A percentile compares a stretch with the other conserved stretches of the same genome.
Conservation (phyloP, 305 asterid genomes). For the Fraxinus sp. region DNA sequence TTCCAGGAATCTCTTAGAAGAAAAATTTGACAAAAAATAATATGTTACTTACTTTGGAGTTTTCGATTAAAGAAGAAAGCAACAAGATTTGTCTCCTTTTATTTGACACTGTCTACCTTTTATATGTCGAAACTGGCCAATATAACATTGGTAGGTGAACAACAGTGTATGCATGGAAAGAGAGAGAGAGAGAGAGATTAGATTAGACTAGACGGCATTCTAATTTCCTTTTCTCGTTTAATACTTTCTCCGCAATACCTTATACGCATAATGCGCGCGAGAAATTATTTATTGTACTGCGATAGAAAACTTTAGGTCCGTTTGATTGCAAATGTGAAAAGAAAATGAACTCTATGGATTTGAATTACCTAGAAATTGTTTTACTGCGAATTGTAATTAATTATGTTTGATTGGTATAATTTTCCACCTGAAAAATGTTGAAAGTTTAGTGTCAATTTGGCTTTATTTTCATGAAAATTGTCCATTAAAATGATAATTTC, state of each 20-base stretch:
- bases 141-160: slow-evolving; percentile 16
- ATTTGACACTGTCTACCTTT: slow-evolving; percentile 1
- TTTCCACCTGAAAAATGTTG: too few species aligned
- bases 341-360: too few species aligned
- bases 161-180: slow-evolving; percentile 8
- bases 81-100: slow-evolving; percentile 15
- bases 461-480: too few species aligned
- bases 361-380: too few species aligned
- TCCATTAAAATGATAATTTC: too few species aligned
- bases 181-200: not conserved
- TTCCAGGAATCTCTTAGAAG: slow-evolving; percentile 5
- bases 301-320: not conserved
- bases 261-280: not conserved
- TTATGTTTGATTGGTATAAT: too few species aligned
- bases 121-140: not conserved
- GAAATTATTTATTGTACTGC: not conserved
- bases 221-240: not conserved
- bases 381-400: too few species aligned
- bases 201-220: not conserved
- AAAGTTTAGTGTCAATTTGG: too few species aligned
- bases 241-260: not conserved
- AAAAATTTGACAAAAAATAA: not conserved
- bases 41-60: slow-evolving; percentile 11
- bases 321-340: too few species aligned
- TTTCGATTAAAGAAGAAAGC: slow-evolving; percentile 18